Percentiles rank a stretch among this genome's conserved stretches.
Evolutionary conservation across 2,329 filamentous ascomycete genomes (phyloP).

Genomic region (Nigrograna mackinnonii): DNA sequence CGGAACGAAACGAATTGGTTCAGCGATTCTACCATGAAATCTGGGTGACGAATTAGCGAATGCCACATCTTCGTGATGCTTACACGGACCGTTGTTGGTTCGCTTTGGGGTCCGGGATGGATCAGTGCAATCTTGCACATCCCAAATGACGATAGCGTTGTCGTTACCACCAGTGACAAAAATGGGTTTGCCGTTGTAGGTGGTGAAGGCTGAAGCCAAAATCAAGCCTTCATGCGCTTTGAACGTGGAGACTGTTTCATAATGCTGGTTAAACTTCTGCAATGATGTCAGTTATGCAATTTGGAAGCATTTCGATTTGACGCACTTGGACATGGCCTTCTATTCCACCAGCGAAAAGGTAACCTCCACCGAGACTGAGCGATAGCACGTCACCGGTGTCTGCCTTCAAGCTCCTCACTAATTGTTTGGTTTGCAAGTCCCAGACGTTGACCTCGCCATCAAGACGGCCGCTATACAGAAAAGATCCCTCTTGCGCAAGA

Average conservation of each 20-base stretch:
- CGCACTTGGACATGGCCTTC: conserved; percentile 81
- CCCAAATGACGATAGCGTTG: conserved; percentile 86
- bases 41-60: conserved; percentile 40
- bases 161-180: conserved; percentile 96
- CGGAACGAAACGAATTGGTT: conserved; percentile 89
- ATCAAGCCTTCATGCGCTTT: conserved; percentile 86
- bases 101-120: conserved; percentile 49
- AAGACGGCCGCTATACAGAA: conserved; percentile 88
- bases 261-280: conserved; percentile 77
- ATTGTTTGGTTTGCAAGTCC: conserved; percentile 93
- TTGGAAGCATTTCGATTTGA: too few species aligned
- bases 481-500: conserved; percentile 83
- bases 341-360: conserved; percentile 86
- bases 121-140: conserved; percentile 63
- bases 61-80: conserved; percentile 5
- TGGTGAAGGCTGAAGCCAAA: conserved; percentile 78
- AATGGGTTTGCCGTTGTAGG: conserved; percentile 72
- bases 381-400: conserved; percentile 84
- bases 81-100: conserved; percentile 59
- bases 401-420: conserved; percentile 82
- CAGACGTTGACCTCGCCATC: conserved; percentile 91
- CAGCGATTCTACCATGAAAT: conserved; percentile 66
- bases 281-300: conserved; percentile 18
- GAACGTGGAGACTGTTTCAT: conserved; percentile 78
- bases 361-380: conserved; percentile 81